These are phyloP conservation scores for Metschnikowia picachoensis DNA, from an alignment of 805 yeast genomes.

Conservation along the genomic window DNA sequence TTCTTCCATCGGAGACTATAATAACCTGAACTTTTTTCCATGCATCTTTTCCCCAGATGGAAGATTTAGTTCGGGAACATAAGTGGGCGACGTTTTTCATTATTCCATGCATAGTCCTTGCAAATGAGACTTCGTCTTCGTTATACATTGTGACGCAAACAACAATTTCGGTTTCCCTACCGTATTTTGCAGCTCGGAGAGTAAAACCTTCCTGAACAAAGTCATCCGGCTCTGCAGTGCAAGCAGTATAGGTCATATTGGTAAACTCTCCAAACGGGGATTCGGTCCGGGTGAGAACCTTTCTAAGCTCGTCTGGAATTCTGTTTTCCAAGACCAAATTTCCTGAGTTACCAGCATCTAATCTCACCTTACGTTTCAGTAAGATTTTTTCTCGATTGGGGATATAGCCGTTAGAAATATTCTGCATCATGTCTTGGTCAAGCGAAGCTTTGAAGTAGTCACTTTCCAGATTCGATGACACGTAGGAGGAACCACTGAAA, in stretches of 20 bases:
- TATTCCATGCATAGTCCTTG: slow-evolving; percentile 92
- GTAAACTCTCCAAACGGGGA: slow-evolving; percentile 80
- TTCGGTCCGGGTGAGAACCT: slow-evolving; percentile 81
- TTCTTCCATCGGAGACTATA: slow-evolving; percentile 92
- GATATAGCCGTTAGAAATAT: slow-evolving; percentile 35
- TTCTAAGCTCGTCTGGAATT: slow-evolving; percentile 81
- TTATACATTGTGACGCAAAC: slow-evolving; percentile 97
- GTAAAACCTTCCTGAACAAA: slow-evolving; percentile 79
- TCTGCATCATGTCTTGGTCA: slow-evolving; percentile 45
- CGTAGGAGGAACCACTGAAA: slow-evolving; percentile 29
- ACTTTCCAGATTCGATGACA: slow-evolving; percentile 23
- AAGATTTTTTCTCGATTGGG: slow-evolving; percentile 68
- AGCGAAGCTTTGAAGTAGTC: slow-evolving; percentile 44
- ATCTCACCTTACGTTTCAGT: slow-evolving; percentile 67
- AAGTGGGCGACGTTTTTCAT: slow-evolving; percentile 89
- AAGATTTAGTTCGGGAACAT: slow-evolving; percentile 73
- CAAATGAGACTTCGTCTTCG: slow-evolving; percentile 84
- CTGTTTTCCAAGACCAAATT: slow-evolving; percentile 90
- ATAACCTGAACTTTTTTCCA: slow-evolving; percentile 96
- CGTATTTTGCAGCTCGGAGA: slow-evolving; percentile 77
- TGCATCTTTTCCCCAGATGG: slow-evolving; percentile 93
- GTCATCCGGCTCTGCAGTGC: slow-evolving; percentile 89
- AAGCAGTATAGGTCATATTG: slow-evolving; percentile 96
- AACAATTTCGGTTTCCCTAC: slow-evolving; percentile 88
- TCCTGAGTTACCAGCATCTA: slow-evolving; percentile 61